A percentile compares a stretch with the other conserved stretches of the same genome.
Conservation (phyloP, 768 basidiomycete genomes). For the Crepidotus variabilis region DNA sequence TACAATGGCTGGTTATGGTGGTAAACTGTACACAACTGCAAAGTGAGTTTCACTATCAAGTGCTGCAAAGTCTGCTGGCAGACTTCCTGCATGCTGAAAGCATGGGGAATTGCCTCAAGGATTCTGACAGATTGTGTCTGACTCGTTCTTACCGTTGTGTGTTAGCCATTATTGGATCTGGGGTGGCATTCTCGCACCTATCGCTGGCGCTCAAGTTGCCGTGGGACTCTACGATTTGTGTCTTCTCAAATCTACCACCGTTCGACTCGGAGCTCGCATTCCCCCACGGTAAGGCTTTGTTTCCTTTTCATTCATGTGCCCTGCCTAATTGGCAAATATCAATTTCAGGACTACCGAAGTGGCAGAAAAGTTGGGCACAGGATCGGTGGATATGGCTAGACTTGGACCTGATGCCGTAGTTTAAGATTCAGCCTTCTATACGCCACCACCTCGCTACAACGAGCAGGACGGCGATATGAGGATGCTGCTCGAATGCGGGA, state of each 20-base stretch:
- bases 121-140: conserved; percentile 11
- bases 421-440: no score
- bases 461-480: no score
- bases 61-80: no score
- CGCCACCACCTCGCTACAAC: no score
- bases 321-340: no score
- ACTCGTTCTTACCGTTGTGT: conserved; percentile 9
- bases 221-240: conserved; percentile 54
- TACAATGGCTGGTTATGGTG: conserved; percentile 68
- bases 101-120: background rate
- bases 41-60: conserved; percentile 27
- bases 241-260: conserved; percentile 33
- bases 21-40: conserved; percentile 40
- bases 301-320: no score
- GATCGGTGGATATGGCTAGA: no score
- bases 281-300: no score
- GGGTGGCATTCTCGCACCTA: conserved; percentile 58
- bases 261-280: background rate
- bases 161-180: conserved; percentile 71
- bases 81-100: background rate
- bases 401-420: no score
- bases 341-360: no score
- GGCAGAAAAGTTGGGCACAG: no score
- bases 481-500: no score
- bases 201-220: conserved; percentile 53